phyloP scores from a whole-genome alignment of 352 stramenopile genomes.

The Hyaloperonospora brassicae region DNA sequence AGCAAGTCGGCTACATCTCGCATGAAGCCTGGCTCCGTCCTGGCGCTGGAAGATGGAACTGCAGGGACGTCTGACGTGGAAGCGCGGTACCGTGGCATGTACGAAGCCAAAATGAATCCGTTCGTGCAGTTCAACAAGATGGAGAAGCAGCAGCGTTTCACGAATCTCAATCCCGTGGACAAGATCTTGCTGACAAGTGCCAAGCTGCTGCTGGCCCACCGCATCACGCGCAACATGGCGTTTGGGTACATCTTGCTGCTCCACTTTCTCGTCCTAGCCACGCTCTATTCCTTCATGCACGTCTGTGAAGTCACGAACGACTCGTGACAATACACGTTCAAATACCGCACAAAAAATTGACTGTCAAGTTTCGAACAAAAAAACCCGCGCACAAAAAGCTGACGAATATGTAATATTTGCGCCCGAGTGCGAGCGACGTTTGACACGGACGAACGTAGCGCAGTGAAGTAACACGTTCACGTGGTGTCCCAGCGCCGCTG shows the following conservation, averaged over 20 bases:
- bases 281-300: slow-evolving; percentile 85
- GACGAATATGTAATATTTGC: no score
- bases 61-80: slow-evolving; percentile 41
- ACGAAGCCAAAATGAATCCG: slow-evolving; percentile 88
- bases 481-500: no score
- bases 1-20: slow-evolving; percentile 15
- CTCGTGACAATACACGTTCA: slow-evolving; percentile 17
- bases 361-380: no score
- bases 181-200: slow-evolving; percentile 87
- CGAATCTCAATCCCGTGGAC: slow-evolving; percentile 86
- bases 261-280: slow-evolving; percentile 79
- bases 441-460: no score
- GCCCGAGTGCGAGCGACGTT: no score
- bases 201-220: slow-evolving; percentile 72
- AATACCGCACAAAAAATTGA: no score
- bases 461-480: no score
- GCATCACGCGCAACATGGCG: slow-evolving; percentile 74
- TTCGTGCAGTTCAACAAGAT: slow-evolving; percentile 89
- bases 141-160: slow-evolving; percentile 83
- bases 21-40: slow-evolving; percentile 15
- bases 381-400: no score
- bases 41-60: slow-evolving; percentile 34
- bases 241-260: slow-evolving; percentile 82
- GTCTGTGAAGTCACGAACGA: slow-evolving; percentile 73
- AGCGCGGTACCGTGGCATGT: slow-evolving; percentile 77